Conservation (phyloP, 2,329 filamentous ascomycete genomes). For the Aspergillus quadrilineatus region DNA sequence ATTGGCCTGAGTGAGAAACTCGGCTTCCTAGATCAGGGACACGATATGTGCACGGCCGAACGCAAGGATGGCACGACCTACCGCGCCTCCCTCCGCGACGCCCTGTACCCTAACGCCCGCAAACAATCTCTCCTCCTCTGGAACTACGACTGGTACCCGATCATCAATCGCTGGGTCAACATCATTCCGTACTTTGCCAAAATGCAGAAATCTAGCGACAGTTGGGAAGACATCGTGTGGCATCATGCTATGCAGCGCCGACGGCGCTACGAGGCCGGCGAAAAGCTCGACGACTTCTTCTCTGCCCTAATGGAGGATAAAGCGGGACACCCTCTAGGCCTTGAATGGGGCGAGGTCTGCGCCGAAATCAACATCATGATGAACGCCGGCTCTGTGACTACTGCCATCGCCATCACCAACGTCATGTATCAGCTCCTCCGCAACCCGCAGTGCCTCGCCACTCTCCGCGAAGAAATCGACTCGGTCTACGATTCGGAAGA, state of each 20-base stretch:
- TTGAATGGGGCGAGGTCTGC: conserved; percentile 60
- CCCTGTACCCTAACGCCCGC: conserved; percentile 51
- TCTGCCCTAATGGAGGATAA: conserved; percentile 55
- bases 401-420: conserved; percentile 54
- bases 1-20: conserved; percentile 55
- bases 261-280: conserved; percentile 44
- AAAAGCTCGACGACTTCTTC: conserved; percentile 62
- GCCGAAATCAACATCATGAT: conserved; percentile 50
- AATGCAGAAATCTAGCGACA: conserved; percentile 48
- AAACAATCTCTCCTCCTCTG: conserved; percentile 51
- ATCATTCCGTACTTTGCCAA: conserved; percentile 44
- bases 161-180: conserved; percentile 50
- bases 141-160: conserved; percentile 47
- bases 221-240: conserved; percentile 43
- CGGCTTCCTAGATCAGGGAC: conserved; percentile 52
- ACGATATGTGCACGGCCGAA: conserved; percentile 47
- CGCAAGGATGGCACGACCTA: conserved; percentile 49
- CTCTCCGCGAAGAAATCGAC: conserved; percentile 50
- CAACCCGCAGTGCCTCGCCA: conserved; percentile 43
- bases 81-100: conserved; percentile 50
- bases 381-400: conserved; percentile 55
- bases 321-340: conserved; percentile 44
- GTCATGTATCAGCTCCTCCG: conserved; percentile 54
- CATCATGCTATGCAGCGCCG: conserved; percentile 42
- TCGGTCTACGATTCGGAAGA: conserved; percentile 32